phyloP scores from a whole-genome alignment of 257 asterid species.

The Apocynum venetum region DNA sequence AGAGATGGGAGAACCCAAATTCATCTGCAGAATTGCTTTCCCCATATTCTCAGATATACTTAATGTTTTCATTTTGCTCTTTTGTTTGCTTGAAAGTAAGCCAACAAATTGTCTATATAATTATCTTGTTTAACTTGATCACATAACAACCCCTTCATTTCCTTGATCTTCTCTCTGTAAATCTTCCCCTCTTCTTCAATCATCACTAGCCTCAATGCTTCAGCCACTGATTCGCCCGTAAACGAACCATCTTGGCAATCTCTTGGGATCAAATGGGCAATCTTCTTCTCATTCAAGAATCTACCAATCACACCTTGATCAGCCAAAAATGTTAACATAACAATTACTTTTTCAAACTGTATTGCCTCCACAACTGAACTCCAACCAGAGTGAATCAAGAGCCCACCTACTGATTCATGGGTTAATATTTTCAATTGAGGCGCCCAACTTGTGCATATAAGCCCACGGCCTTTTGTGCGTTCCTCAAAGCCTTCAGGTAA shows the following conservation, averaged over 20 bases:
- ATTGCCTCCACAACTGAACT: constrained; percentile 32
- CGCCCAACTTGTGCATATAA: too few relatives aligned
- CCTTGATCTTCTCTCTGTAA: constrained; percentile 12
- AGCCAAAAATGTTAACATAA: constrained; percentile 23
- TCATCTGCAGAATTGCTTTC: too few relatives aligned
- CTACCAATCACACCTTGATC: constrained; percentile 29
- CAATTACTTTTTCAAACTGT: constrained; percentile 16
- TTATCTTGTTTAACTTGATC: constrained; percentile 9
- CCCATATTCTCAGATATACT: too few relatives aligned
- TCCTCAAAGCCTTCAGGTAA: too few relatives aligned
- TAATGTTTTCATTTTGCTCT: too few relatives aligned
- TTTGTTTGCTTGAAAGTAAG: constrained; percentile 2
- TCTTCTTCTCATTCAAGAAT: constrained; percentile 20
- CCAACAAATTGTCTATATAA: constrained; percentile 18
- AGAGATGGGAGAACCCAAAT: neutral
- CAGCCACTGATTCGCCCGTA: constrained; percentile 15
- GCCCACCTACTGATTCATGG: constrained; percentile 28
- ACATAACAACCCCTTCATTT: constrained; percentile 14
- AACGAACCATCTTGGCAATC: constrained; percentile 6
- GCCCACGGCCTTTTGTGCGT: too few relatives aligned
- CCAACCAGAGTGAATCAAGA: constrained; percentile 34
- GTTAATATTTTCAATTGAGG: too few relatives aligned
- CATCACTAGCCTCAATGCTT: constrained; percentile 17
- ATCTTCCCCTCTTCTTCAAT: constrained; percentile 8
- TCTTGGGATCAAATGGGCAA: constrained; percentile 15